phyloP scores from a whole-genome alignment of 139 green algal species.

The Marvania coccoides region DNA sequence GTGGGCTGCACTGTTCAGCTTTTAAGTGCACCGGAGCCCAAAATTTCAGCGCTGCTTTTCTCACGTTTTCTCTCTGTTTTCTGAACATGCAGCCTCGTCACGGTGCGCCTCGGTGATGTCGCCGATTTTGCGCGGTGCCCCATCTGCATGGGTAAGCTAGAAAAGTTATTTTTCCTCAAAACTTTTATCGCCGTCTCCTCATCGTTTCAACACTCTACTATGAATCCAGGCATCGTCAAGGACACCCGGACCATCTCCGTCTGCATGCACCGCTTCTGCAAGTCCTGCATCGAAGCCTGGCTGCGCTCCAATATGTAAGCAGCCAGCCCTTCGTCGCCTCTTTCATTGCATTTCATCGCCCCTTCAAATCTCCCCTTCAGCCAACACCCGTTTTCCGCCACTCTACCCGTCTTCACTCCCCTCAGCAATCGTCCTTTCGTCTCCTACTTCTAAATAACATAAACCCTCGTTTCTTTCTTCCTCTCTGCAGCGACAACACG shows the following conservation, averaged over 20 bases:
- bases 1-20: too few species aligned
- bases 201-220: neutral
- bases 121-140: slow-evolving; percentile 8
- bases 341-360: neutral
- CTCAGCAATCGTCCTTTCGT: neutral
- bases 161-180: neutral
- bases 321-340: neutral
- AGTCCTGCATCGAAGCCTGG: slow-evolving; percentile 41
- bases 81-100: slow-evolving; percentile 1
- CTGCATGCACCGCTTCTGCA: slow-evolving; percentile 52
- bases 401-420: neutral
- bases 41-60: too few species aligned
- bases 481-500: slow-evolving; percentile 27
- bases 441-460: neutral
- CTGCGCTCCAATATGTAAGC: slow-evolving; percentile 25
- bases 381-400: neutral
- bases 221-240: slow-evolving; percentile 27
- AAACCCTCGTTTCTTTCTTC: neutral
- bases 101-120: neutral
- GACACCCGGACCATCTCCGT: slow-evolving; percentile 25
- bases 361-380: neutral
- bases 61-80: too few species aligned
- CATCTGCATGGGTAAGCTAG: slow-evolving; percentile 17
- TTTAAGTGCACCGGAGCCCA: too few species aligned
- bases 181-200: neutral